phyloP scores from a whole-genome alignment of 2,329 filamentous ascomycete species.

The Colletotrichum incanum region DNA sequence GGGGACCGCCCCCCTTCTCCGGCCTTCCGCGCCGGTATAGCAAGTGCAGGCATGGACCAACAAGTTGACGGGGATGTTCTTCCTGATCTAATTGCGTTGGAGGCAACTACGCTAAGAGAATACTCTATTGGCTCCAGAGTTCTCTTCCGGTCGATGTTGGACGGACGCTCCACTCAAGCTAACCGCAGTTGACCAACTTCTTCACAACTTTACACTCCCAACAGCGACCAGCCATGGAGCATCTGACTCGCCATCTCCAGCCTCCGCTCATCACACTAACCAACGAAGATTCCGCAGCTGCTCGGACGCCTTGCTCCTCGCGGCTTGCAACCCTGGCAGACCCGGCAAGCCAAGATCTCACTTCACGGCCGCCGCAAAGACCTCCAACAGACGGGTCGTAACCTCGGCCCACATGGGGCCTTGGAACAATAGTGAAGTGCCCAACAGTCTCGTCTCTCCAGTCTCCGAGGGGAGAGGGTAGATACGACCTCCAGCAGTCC shows the following conservation, averaged over 20 bases:
- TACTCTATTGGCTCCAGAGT: neutral
- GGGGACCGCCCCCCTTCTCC: neutral
- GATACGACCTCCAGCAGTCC: neutral
- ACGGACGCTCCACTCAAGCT: slow-evolving; percentile 12
- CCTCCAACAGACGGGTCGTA: slow-evolving; percentile 2
- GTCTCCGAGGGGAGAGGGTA: neutral
- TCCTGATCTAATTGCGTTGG: slow-evolving; percentile 3
- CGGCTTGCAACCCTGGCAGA: neutral
- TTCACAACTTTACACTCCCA: slow-evolving; percentile 8
- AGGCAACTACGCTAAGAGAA: neutral
- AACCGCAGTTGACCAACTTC: slow-evolving; percentile 6
- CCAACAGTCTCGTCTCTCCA: slow-evolving; percentile 5
- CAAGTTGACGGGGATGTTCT: neutral
- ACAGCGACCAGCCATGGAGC: neutral
- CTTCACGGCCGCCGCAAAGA: neutral
- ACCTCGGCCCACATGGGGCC: neutral
- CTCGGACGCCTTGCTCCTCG: neutral
- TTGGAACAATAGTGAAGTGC: neutral
- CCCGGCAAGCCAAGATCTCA: slow-evolving; percentile 10
- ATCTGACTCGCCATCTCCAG: neutral
- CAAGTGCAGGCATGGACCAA: neutral
- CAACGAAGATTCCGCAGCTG: neutral
- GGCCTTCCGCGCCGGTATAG: neutral
- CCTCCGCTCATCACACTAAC: neutral
- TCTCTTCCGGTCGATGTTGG: neutral